Evolutionary conservation across 345 rosid genomes (phyloP).

Genomic region (Populus alba): DNA sequence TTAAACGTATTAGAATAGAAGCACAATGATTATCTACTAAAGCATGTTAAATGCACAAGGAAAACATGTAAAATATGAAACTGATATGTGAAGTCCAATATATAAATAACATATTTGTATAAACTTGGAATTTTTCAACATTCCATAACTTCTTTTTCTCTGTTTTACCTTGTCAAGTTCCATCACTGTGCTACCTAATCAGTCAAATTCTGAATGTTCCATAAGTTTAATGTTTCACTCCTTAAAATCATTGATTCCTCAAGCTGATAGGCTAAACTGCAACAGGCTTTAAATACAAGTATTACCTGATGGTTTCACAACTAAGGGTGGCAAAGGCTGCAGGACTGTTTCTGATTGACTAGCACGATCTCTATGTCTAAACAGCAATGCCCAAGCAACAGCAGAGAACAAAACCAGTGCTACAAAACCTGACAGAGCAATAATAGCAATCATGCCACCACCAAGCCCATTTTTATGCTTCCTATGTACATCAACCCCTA

Average conservation of each 20-base stretch:
- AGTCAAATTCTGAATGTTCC: not conserved
- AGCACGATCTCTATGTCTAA: conserved; percentile 38
- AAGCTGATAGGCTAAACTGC: not conserved
- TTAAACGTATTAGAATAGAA: not conserved
- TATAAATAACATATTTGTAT: not conserved
- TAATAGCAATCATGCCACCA: conserved; percentile 58
- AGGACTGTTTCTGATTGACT: conserved; percentile 40
- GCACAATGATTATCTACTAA: conserved; percentile 3
- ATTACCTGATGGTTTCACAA: conserved; percentile 74
- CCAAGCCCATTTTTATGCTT: conserved; percentile 47
- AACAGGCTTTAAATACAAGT: not conserved
- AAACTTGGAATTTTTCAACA: not conserved
- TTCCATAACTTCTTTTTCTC: not conserved
- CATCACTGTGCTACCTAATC: conserved; percentile 2
- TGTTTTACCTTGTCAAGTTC: not conserved
- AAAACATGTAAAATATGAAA: not conserved
- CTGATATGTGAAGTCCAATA: not conserved
- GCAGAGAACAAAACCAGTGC: conserved; percentile 56
- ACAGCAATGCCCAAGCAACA: conserved; percentile 56
- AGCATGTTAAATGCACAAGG: not conserved
- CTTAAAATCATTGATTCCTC: not conserved
- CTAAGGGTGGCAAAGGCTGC: conserved; percentile 45
- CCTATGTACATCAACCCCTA: conserved; percentile 77
- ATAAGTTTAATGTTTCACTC: not conserved
- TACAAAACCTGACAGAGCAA: conserved; percentile 64